Evolutionary conservation across 1,139 yeast genomes (phyloP).

Genomic region (Kazachstania sp.): DNA sequence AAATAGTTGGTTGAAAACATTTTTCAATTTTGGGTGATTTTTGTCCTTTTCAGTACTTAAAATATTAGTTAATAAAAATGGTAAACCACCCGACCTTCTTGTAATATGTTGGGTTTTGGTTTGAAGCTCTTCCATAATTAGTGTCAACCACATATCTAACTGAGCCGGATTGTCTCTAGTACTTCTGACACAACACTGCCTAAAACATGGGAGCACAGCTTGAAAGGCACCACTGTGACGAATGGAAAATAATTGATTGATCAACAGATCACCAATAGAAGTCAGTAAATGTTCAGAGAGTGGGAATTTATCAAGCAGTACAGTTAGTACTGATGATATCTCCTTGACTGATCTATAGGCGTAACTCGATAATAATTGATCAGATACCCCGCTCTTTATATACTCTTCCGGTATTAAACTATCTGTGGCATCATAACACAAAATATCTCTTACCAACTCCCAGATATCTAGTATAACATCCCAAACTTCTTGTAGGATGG

Average conservation of each 20-base stretch:
- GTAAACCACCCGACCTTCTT: conserved; percentile 88
- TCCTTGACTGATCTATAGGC: conserved; percentile 86
- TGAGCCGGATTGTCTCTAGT: conserved; percentile 30
- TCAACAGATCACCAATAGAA: conserved; percentile 45
- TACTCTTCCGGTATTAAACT: conserved; percentile 46
- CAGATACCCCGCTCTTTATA: conserved; percentile 36
- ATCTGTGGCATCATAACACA: conserved; percentile 63
- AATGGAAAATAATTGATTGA: conserved; percentile 61
- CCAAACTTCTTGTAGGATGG: conserved; percentile 17
- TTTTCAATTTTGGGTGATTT: conserved; percentile 34
- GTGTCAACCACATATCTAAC: conserved; percentile 49
- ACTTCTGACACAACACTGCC: conserved; percentile 52
- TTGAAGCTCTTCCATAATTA: conserved; percentile 45
- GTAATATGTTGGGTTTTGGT: conserved; percentile 61
- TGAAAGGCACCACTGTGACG: conserved; percentile 90
- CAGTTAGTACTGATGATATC: conserved; percentile 47
- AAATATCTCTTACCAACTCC: conserved; percentile 45
- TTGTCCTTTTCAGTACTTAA: conserved; percentile 45
- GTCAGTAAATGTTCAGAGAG: conserved; percentile 25
- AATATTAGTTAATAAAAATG: conserved; percentile 66
- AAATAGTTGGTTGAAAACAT: conserved; percentile 45
- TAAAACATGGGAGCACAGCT: conserved; percentile 73
- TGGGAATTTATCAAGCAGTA: conserved; percentile 31
- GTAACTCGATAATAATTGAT: conserved; percentile 56
- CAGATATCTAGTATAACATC: conserved; percentile 38